A percentile compares a stretch with the other conserved stretches of the same genome.
These are phyloP conservation scores for Nemania sp. DNA, from an alignment of 2,329 filamentous ascomycete genomes.

Conservation along the genomic window DNA sequence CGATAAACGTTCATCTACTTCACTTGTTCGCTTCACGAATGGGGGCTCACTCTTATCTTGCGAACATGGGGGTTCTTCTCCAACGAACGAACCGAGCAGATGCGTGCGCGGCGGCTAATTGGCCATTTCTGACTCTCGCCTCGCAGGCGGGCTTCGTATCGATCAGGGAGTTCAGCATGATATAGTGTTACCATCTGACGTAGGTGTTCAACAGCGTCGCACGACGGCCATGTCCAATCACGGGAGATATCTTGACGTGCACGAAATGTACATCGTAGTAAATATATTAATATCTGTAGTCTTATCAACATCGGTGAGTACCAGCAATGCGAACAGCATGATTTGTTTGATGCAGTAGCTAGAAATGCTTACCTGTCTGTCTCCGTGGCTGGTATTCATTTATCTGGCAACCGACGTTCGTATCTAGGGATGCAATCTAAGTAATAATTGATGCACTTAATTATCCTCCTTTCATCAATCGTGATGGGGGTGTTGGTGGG, in stretches of 20 bases:
- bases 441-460: too few species aligned
- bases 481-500: background rate
- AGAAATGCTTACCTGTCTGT: too few species aligned
- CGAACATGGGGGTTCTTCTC: background rate
- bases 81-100: background rate
- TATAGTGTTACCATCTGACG: slow-evolving; percentile 14
- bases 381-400: background rate
- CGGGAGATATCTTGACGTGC: background rate
- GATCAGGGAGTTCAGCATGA: background rate
- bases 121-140: slow-evolving; percentile 3
- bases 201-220: slow-evolving; percentile 1
- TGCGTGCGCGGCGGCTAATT: background rate
- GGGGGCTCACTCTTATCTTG: slow-evolving; percentile 1
- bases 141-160: background rate
- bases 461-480: too few species aligned
- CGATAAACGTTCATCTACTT: background rate
- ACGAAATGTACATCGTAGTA: too few species aligned
- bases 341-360: background rate
- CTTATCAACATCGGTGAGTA: background rate
- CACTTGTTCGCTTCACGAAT: background rate
- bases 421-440: too few species aligned
- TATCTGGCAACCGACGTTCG: background rate
- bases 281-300: too few species aligned
- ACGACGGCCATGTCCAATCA: slow-evolving; percentile 11
- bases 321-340: background rate